These are phyloP conservation scores for Lactifluus piperatus DNA, from an alignment of 768 basidiomycete species.

Conservation along the genomic window DNA sequence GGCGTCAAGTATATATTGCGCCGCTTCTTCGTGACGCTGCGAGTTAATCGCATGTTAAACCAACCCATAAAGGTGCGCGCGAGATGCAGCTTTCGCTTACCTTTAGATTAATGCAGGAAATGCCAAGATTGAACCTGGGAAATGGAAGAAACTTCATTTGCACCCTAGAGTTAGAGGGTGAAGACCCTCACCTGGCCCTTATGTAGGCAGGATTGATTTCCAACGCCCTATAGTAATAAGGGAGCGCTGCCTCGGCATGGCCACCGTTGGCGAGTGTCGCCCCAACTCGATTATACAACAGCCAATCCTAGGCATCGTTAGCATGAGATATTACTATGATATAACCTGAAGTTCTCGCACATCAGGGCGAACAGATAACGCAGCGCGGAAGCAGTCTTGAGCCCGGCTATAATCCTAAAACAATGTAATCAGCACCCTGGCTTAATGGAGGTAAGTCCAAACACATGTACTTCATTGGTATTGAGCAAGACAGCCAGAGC, in stretches of 20 bases:
- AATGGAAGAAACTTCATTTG: neutral
- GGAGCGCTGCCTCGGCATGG: conserved; percentile 66
- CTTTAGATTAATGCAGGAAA: conserved; percentile 81
- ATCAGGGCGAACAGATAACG: conserved; percentile 78
- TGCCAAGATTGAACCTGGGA: conserved; percentile 82
- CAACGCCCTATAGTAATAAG: conserved; percentile 80
- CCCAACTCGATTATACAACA: conserved; percentile 87
- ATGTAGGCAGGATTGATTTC: conserved; percentile 87
- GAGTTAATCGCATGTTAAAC: conserved; percentile 4
- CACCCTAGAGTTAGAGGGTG: neutral
- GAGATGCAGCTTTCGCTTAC: conserved; percentile 33
- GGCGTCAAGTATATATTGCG: conserved; percentile 81
- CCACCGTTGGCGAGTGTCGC: conserved; percentile 92
- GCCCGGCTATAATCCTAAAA: conserved; percentile 82
- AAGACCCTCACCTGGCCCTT: conserved; percentile 59
- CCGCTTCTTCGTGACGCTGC: conserved; percentile 81
- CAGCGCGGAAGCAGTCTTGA: conserved; percentile 88
- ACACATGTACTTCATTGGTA: conserved; percentile 61
- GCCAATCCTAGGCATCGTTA: conserved; percentile 60
- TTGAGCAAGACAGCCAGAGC: conserved; percentile 91
- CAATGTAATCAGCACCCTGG: neutral
- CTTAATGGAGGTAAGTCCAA: neutral
- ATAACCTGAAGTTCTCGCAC: conserved; percentile 35
- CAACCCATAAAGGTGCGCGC: conserved; percentile 11
- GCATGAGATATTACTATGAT: neutral